These are phyloP conservation scores for Plasmodium knowlesi DNA, from an alignment of 169 alveolate genomes.

Conservation along the genomic window DNA sequence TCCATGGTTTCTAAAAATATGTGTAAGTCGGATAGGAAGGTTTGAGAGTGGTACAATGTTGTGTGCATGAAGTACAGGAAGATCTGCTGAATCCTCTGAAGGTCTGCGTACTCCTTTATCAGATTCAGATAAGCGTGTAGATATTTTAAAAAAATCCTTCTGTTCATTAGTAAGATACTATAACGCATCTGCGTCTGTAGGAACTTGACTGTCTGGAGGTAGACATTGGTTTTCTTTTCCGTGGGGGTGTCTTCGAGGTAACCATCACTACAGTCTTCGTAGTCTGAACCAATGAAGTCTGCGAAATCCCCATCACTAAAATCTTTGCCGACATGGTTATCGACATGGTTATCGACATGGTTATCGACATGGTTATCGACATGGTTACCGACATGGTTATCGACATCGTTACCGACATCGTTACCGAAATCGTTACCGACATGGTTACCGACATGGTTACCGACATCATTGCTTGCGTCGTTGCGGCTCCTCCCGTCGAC, in stretches of 20 bases:
- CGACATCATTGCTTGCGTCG: not conserved
- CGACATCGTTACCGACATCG: not conserved
- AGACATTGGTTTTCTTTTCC: not conserved
- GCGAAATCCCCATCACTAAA: not conserved
- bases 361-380: not conserved
- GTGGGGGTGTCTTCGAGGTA: not conserved
- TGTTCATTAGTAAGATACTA: constrained; percentile 59
- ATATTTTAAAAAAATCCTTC: constrained; percentile 26
- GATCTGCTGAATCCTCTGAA: constrained; percentile 22
- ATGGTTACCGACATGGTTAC: not conserved
- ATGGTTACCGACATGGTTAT: not conserved
- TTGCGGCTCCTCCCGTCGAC: not conserved
- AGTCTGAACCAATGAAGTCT: not conserved
- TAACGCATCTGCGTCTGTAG: constrained; percentile 42
- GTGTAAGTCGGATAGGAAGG: constrained; percentile 21
- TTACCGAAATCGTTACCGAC: not conserved
- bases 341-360: not conserved
- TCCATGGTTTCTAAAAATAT: not conserved
- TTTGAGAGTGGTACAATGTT: constrained; percentile 24
- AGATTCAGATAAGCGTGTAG: constrained; percentile 15
- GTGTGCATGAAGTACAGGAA: constrained; percentile 23
- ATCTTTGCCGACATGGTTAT: not conserved
- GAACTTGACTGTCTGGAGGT: constrained; percentile 44
- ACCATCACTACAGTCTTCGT: not conserved
- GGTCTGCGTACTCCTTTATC: constrained; percentile 20